Conservation (phyloP, 345 rosid species). For the Populus ilicifolia region DNA sequence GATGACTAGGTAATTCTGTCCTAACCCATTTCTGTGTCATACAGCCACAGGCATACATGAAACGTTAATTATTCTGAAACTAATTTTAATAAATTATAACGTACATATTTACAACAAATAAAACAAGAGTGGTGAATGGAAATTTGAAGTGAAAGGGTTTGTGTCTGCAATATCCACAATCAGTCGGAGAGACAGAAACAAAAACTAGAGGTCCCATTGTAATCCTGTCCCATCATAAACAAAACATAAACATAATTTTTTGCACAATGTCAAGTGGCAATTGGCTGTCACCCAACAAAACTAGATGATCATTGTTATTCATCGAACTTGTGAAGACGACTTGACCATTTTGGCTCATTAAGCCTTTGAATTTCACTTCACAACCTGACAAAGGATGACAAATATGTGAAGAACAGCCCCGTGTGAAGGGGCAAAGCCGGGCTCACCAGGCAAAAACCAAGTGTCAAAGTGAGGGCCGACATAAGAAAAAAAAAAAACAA, state of each 20-base stretch:
- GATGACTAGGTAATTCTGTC: too few species aligned
- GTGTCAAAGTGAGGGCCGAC: conserved; percentile 18
- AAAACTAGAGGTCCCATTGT: not conserved
- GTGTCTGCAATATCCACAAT: not conserved
- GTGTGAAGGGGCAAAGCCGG: not conserved
- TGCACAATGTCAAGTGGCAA: conserved; percentile 17
- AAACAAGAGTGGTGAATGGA: not conserved
- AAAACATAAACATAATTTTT: conserved; percentile 8
- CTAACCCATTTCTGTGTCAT: too few species aligned
- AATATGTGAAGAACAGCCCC: not conserved
- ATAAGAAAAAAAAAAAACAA: not conserved
- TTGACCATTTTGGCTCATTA: not conserved
- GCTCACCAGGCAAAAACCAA: conserved; percentile 4
- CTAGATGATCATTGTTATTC: not conserved
- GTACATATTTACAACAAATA: not conserved
- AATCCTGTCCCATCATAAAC: not conserved
- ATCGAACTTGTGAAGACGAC: not conserved
- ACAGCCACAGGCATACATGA: too few species aligned
- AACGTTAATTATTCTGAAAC: too few species aligned
- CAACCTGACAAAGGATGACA: not conserved
- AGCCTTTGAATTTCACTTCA: not conserved
- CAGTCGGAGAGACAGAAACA: not conserved
- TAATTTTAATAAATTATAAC: too few species aligned
- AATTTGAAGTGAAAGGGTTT: not conserved
- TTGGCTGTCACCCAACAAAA: conserved; percentile 17